Percentiles rank a stretch among this genome's conserved stretches.
These are phyloP conservation scores for Solanum verrucosum DNA, from an alignment of 257 asterid genomes.

Conservation along the genomic window DNA sequence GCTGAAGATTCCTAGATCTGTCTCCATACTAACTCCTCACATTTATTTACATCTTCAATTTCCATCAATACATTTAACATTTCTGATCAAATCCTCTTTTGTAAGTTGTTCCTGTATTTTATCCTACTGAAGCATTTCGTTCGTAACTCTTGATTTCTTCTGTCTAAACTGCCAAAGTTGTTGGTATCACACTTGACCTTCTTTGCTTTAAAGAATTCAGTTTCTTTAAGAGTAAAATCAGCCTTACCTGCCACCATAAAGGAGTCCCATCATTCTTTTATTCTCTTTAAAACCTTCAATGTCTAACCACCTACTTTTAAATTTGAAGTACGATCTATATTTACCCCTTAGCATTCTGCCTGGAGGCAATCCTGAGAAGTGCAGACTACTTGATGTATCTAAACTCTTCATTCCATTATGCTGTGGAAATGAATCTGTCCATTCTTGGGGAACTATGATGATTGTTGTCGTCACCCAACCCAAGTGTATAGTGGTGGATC, in stretches of 20 bases:
- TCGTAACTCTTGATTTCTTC: not conserved
- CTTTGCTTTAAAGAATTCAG: not conserved
- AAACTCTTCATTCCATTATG: not conserved
- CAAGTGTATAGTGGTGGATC: not conserved
- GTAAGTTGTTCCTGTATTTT: not conserved
- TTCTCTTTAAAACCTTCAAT: not conserved
- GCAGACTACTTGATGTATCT: not conserved
- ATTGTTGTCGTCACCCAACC: not conserved
- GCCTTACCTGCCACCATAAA: not conserved
- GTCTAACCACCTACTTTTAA: not conserved
- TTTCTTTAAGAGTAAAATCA: not conserved
- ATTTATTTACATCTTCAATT: not conserved
- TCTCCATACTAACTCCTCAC: not conserved
- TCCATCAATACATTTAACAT: not conserved
- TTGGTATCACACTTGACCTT: not conserved
- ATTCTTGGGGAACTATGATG: not conserved
- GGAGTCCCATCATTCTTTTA: not conserved
- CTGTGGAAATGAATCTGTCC: not conserved
- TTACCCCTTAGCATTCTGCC: not conserved
- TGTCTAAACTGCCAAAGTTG: not conserved
- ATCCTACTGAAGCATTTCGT: not conserved
- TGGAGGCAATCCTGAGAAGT: not conserved
- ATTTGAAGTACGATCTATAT: not conserved
- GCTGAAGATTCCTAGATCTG: not conserved
- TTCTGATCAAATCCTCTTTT: not conserved